Evolutionary conservation across 306 rosid genomes (phyloP).

Genomic region (Casuarina cunninghamiana): DNA sequence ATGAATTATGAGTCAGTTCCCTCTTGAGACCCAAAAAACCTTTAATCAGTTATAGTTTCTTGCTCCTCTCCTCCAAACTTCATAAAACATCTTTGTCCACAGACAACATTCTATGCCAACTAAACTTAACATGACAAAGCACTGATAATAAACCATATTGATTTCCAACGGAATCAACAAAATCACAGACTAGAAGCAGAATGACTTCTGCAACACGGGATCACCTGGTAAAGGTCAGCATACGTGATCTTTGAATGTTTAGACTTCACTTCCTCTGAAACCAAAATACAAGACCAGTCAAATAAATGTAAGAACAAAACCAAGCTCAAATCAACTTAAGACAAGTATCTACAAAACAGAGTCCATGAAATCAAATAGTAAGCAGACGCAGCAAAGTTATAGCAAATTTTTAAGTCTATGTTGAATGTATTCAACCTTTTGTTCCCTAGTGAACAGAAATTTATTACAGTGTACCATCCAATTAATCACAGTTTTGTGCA

Average conservation of each 20-base stretch:
- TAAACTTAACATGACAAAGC: not conserved
- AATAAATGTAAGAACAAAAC: not conserved
- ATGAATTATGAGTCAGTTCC: not conserved
- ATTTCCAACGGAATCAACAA: conserved; percentile 2
- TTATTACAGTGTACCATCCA: not conserved
- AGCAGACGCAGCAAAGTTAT: not conserved
- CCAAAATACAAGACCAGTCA: conserved; percentile 34
- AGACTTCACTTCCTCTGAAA: conserved; percentile 80
- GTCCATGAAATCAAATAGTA: not conserved
- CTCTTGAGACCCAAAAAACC: not conserved
- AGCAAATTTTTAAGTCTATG: not conserved
- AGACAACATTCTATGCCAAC: not conserved
- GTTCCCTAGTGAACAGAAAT: not conserved
- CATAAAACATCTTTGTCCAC: not conserved
- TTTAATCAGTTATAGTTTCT: not conserved
- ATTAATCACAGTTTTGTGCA: not conserved
- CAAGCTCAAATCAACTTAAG: not conserved
- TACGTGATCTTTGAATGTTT: conserved; percentile 69
- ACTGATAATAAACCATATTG: not conserved
- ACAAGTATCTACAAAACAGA: not conserved
- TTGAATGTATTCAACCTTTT: not conserved
- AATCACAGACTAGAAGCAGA: conserved; percentile 10
- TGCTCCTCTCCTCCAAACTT: not conserved
- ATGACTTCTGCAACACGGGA: conserved; percentile 22
- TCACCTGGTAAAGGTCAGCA: conserved; percentile 94